Percentiles rank a stretch among this genome's conserved stretches.
These are phyloP conservation scores for Pleurotus giganteus DNA, from an alignment of 768 basidiomycete species.

Conservation along the genomic window DNA sequence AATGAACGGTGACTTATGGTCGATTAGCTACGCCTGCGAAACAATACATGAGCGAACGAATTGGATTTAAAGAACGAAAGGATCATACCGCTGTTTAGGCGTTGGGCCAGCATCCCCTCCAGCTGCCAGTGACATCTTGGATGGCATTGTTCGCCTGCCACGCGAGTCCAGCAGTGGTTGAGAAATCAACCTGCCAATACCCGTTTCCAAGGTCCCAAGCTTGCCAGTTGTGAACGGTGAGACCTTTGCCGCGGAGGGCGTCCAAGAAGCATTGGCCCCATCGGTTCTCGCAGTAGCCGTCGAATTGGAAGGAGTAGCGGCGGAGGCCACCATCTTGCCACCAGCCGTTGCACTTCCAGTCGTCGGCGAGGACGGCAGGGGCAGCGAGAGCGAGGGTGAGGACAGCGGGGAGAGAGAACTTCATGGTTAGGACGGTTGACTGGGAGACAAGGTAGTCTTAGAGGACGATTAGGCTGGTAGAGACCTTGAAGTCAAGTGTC, in stretches of 20 bases:
- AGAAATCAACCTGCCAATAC: neutral
- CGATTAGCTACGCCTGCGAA: no score
- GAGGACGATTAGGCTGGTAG: no score
- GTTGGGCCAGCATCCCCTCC: slow-evolving; percentile 9
- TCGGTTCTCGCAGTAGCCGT: neutral
- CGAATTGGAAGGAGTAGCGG: neutral
- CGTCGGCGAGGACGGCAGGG: neutral
- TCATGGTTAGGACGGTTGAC: no score
- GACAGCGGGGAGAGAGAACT: neutral
- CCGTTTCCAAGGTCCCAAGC: neutral
- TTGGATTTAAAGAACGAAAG: no score
- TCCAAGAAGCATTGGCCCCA: neutral
- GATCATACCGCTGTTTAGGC: no score
- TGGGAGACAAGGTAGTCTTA: no score
- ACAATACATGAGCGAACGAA: no score
- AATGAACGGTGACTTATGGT: no score
- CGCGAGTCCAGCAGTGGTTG: neutral
- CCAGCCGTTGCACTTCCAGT: neutral
- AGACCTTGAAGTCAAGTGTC: no score
- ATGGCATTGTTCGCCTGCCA: neutral
- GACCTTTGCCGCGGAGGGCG: neutral
- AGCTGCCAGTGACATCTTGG: neutral
- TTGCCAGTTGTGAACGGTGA: neutral
- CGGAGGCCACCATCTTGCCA: neutral
- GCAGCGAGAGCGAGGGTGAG: neutral